Conservation (phyloP, 805 yeast species). For the Saccharomycopsis malanga region DNA sequence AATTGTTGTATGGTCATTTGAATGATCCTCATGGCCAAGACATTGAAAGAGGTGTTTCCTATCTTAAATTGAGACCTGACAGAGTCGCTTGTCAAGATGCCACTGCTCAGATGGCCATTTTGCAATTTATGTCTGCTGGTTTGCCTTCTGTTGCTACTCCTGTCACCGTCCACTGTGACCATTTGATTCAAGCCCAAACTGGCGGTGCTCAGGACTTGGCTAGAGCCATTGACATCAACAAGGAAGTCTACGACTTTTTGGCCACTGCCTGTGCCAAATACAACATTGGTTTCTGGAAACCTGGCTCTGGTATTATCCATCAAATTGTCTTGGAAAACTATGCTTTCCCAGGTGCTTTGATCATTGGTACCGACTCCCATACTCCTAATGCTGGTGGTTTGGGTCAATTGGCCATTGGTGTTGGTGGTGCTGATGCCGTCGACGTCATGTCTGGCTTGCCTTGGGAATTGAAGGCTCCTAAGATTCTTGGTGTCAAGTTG, state of each 20-base stretch:
- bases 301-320: constrained; percentile 98
- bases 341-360: constrained; percentile 93
- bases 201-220: constrained; percentile 83
- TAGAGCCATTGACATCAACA: constrained; percentile 75
- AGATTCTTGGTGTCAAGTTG: constrained; percentile 85
- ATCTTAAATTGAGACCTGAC: constrained; percentile 91
- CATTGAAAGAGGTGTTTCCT: constrained; percentile 73
- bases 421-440: constrained; percentile 99
- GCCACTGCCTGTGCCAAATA: constrained; percentile 89
- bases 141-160: constrained; percentile 85
- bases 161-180: constrained; percentile 96
- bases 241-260: constrained; percentile 92
- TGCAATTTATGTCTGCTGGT: constrained; percentile 97
- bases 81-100: constrained; percentile 99
- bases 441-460: constrained; percentile 96
- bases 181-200: constrained; percentile 91
- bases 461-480: constrained; percentile 98
- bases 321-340: constrained; percentile 96
- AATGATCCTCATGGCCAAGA: constrained; percentile 76
- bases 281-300: constrained; percentile 98
- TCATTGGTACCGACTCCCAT: constrained; percentile 98
- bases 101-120: constrained; percentile 98
- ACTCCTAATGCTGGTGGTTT: constrained; percentile 99
- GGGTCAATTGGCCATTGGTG: constrained; percentile 98
- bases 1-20: constrained; percentile 87